These are phyloP conservation scores for Amoeboaphelidium protococcarum DNA, from an alignment of 371 early-diverging fungal species.

Conservation along the genomic window DNA sequence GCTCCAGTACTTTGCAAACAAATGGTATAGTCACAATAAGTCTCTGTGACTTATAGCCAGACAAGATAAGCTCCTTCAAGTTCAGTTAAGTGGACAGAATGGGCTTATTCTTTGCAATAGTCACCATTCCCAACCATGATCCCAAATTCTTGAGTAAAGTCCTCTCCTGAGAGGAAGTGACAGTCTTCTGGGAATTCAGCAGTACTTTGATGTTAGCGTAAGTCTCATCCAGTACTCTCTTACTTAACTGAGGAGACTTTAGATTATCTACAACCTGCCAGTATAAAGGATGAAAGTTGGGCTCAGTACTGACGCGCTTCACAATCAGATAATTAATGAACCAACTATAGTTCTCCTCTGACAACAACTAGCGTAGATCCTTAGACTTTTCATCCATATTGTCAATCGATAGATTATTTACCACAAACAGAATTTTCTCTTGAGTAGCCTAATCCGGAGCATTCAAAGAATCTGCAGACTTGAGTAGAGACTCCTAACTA, in stretches of 20 bases:
- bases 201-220: constrained; percentile 52
- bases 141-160: constrained; percentile 76
- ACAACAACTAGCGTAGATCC: constrained; percentile 44
- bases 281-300: constrained; percentile 75
- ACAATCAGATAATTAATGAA: constrained; percentile 74
- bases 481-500: neutral
- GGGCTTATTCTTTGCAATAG: constrained; percentile 72
- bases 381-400: constrained; percentile 53
- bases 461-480: constrained; percentile 5
- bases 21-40: constrained; percentile 90
- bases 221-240: constrained; percentile 63
- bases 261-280: constrained; percentile 41
- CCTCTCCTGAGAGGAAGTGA: constrained; percentile 63
- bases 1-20: constrained; percentile 86
- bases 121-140: constrained; percentile 86
- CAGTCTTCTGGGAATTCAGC: constrained; percentile 72
- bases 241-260: constrained; percentile 23
- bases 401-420: constrained; percentile 71
- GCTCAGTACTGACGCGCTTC: constrained; percentile 77
- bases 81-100: constrained; percentile 73
- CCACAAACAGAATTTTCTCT: constrained; percentile 79
- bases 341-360: constrained; percentile 48
- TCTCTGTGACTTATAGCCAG: constrained; percentile 59
- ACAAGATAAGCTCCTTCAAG: constrained; percentile 68
- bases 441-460: constrained; percentile 36